Conservation (phyloP, 2,329 filamentous ascomycete genomes). For the Cryphonectria nitschkei region DNA sequence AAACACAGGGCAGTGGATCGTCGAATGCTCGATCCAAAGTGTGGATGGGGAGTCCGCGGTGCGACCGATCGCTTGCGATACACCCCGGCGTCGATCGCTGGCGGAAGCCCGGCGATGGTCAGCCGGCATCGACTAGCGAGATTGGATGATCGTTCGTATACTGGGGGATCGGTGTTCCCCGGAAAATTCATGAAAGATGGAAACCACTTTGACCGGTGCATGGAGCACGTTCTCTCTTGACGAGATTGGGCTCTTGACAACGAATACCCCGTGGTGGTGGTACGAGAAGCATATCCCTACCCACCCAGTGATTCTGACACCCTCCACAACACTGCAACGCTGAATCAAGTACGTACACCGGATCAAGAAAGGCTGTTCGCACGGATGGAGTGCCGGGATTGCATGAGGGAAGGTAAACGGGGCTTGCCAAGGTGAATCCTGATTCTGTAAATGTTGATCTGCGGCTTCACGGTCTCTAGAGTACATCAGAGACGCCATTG, state of each 20-base stretch:
- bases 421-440: neutral
- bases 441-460: neutral
- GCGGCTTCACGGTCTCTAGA: neutral
- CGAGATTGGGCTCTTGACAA: neutral
- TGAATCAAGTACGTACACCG: neutral
- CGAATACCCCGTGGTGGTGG: neutral
- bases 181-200: neutral
- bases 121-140: neutral
- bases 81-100: neutral
- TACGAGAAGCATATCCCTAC: neutral
- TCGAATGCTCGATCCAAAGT: neutral
- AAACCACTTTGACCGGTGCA: neutral
- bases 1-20: neutral
- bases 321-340: neutral
- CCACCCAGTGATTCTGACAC: neutral
- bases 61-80: neutral
- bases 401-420: neutral
- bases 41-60: neutral
- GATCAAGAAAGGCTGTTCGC: neutral
- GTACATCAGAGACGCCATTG: neutral
- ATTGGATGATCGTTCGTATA: neutral
- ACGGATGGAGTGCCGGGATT: neutral
- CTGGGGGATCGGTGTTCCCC: neutral
- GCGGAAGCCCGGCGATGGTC: neutral
- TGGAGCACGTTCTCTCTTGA: neutral